Evolutionary conservation across 768 basidiomycete species (phyloP), one percentile per base, ranked within the genome.

Genomic region (Tulasnella sp.): DNA sequence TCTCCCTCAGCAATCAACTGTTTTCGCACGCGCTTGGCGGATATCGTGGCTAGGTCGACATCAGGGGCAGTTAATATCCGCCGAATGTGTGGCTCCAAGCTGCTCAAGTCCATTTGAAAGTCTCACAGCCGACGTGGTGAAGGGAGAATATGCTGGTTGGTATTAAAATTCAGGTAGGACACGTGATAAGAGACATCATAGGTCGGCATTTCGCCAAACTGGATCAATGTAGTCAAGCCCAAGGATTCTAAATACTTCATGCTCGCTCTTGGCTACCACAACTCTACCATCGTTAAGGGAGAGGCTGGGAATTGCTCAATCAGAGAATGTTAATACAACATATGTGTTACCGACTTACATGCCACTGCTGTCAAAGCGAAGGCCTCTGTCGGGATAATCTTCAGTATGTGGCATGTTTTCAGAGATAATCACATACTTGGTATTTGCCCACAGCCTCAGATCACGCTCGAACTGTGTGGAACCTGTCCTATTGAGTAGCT

Each of bases 381-480:
- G 62, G n/a, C 80, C 81, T 55, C 83, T 84, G 45, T 0, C 42
- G 37, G 44, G 22, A 47, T 53, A 9, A 24, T 29, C 34, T 32
- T 52, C 24, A 29, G 52, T 15, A 40, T 22, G 15, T 40, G 5
- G 24, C 40, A 27, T 8, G 19, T 20, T 39, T n/a, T 50, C 5
- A 28, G 37, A 44, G 28, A 55, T 44, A 16, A 53, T 48, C 69
- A 25, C 57, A 79, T 81, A 66, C 74, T 57, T 69, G 62, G 37
- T 71, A 64, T 84, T 84, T 1, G 82, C 81, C 75, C 79, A 83
- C 12, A 75, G 65, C 55, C 85, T 72, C 44, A 95, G 63, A 64
- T 93, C 91, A 24, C 88, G 69, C 64, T 93, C 77, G 61, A 95
- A 93, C 78, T 88, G 83, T 55, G 76, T 87, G 4, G 84, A 90